These are phyloP conservation scores for Posidonia oceanica DNA, from an alignment of 116 monocot genomes.

Conservation along the genomic window DNA sequence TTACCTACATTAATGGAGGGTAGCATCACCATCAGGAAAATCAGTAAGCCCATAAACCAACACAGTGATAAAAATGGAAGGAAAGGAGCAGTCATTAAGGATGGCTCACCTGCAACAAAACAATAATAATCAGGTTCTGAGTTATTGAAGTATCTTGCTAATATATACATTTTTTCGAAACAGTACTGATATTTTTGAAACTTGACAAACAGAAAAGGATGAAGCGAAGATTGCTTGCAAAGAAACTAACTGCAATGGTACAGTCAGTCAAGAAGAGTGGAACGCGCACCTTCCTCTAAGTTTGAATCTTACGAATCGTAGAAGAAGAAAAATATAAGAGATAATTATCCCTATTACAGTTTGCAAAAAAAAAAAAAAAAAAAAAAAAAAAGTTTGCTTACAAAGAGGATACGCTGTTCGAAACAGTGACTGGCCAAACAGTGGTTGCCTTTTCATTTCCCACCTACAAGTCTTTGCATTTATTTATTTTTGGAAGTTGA, in stretches of 20 bases:
- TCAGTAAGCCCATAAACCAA: not conserved
- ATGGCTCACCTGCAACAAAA: conserved; percentile 1
- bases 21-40: too few relatives aligned
- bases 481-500: conserved; percentile 5
- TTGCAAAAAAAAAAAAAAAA: not conserved
- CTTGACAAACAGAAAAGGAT: not conserved
- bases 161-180: not conserved
- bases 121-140: not conserved
- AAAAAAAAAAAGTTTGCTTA: not conserved
- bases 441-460: not conserved
- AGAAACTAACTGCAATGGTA: too few relatives aligned
- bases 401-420: not conserved
- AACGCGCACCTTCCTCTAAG: too few relatives aligned
- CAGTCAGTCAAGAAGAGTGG: too few relatives aligned
- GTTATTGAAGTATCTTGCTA: not conserved
- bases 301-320: too few relatives aligned
- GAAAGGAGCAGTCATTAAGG: not conserved
- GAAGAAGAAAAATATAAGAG: too few relatives aligned
- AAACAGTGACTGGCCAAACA: not conserved
- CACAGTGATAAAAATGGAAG: too few relatives aligned
- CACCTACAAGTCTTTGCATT: not conserved
- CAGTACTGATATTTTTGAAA: not conserved
- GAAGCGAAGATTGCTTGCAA: too few relatives aligned
- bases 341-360: too few relatives aligned
- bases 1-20: too few relatives aligned